phyloP scores from a whole-genome alignment of 208 protist species.

The Leishmania martiniquensis region DNA sequence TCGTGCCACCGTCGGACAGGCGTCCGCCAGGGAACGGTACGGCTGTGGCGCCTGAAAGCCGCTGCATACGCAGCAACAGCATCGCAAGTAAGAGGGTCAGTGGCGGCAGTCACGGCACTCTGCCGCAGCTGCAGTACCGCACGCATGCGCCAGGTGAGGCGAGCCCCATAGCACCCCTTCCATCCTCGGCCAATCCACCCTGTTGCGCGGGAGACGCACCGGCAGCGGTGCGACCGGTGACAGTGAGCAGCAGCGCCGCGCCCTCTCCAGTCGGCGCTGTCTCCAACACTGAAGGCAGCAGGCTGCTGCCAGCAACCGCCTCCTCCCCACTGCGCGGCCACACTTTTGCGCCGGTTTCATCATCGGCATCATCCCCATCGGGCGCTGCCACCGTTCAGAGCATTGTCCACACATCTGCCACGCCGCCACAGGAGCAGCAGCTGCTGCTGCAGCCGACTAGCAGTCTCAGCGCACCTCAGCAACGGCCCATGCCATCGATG shows the following conservation, averaged over 20 bases:
- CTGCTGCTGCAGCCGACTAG: not conserved
- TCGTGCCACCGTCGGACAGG: constrained; percentile 19
- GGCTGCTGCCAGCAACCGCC: not conserved
- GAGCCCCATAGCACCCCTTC: not conserved
- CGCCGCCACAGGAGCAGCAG: not conserved
- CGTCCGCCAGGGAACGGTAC: not conserved
- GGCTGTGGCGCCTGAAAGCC: not conserved
- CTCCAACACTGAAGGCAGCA: not conserved
- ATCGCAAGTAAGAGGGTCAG: not conserved
- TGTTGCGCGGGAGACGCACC: not conserved
- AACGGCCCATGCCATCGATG: not conserved
- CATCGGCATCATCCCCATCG: not conserved
- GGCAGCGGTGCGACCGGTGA: not conserved
- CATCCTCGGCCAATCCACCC: not conserved
- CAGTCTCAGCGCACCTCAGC: no score
- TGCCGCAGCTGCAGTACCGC: not conserved
- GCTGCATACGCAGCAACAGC: not conserved
- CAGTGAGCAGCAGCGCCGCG: not conserved
- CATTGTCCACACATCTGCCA: not conserved
- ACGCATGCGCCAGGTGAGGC: not conserved
- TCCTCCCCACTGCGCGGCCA: not conserved
- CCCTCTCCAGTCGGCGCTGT: not conserved
- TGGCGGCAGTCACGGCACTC: not conserved
- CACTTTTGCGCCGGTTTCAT: not conserved
- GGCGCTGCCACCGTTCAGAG: not conserved